phyloP scores from a whole-genome alignment of 2,329 filamentous ascomycete species.

The Aureobasidium sp. region DNA sequence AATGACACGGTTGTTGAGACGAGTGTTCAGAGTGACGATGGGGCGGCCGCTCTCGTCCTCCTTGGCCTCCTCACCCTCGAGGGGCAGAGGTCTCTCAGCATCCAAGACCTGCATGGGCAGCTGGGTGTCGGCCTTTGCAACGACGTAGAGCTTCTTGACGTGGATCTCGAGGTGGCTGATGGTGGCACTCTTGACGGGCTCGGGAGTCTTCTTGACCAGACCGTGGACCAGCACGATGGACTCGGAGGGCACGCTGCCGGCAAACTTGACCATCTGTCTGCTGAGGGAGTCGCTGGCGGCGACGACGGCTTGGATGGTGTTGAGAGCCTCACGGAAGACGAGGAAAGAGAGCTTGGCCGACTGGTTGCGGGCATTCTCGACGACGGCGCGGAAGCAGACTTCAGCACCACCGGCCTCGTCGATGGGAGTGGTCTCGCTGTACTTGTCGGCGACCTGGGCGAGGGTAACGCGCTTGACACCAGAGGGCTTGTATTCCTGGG shows the following conservation, averaged over 20 bases:
- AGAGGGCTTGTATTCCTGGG: constrained; percentile 42
- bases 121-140: constrained; percentile 54
- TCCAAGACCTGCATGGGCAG: constrained; percentile 52
- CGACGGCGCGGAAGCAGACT: constrained; percentile 67
- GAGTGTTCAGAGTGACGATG: constrained; percentile 70
- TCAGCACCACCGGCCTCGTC: constrained; percentile 37
- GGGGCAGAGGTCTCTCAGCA: constrained; percentile 41
- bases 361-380: constrained; percentile 83
- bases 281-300: constrained; percentile 52
- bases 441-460: constrained; percentile 50
- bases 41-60: constrained; percentile 49
- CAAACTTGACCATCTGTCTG: constrained; percentile 95
- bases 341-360: constrained; percentile 87
- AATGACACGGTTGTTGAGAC: constrained; percentile 85
- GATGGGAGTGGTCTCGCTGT: constrained; percentile 48
- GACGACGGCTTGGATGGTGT: constrained; percentile 75
- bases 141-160: constrained; percentile 72
- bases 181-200: constrained; percentile 79
- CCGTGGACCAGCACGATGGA: constrained; percentile 77
- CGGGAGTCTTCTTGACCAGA: constrained; percentile 68
- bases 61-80: constrained; percentile 39
- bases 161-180: constrained; percentile 79
- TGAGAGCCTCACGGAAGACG: constrained; percentile 66
- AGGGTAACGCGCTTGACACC: constrained; percentile 51
- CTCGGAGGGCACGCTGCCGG: constrained; percentile 64